Percentiles rank a stretch among this genome's conserved stretches.
Evolutionary conservation across 1,284 basidiomycete genomes (phyloP).

Genomic region (Sanguinoderma infundibulare): DNA sequence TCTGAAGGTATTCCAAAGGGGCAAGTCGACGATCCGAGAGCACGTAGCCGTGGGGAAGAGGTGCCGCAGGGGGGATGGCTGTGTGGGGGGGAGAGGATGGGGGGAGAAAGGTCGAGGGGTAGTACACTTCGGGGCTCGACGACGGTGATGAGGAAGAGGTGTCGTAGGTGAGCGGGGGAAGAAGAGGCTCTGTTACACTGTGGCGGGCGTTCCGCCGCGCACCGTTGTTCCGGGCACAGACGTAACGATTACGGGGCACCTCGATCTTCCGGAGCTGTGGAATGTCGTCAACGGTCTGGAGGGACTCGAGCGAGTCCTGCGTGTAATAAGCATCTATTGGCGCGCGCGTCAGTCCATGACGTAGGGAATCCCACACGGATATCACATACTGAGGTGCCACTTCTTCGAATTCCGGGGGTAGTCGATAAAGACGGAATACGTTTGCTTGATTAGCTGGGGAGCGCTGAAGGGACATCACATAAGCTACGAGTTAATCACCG

Average conservation of each 20-base stretch:
- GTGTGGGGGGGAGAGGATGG: conserved; percentile 9
- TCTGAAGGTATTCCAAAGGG: conserved; percentile 38
- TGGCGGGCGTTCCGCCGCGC: conserved; percentile 16
- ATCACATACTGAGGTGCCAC: conserved; percentile 46
- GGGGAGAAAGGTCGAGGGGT: neutral
- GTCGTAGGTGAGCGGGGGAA: conserved; percentile 1
- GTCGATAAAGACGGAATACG: conserved; percentile 46
- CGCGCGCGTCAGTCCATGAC: neutral
- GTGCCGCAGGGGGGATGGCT: conserved; percentile 12
- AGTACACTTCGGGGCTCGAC: conserved; percentile 3
- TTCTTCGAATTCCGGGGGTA: conserved; percentile 39
- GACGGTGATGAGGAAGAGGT: conserved; percentile 11
- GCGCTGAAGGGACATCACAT: conserved; percentile 22
- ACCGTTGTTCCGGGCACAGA: conserved; percentile 62
- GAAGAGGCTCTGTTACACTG: conserved; percentile 4
- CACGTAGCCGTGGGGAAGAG: conserved; percentile 10
- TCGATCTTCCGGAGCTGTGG: conserved; percentile 53
- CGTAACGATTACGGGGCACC: conserved; percentile 65
- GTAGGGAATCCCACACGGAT: neutral
- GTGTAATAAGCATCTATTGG: conserved; percentile 46
- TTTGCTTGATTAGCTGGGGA: conserved; percentile 46
- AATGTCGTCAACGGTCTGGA: conserved; percentile 62
- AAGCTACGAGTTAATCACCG: neutral
- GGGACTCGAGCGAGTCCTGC: conserved; percentile 50
- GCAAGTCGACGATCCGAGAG: conserved; percentile 29